Percentiles rank a stretch among this genome's conserved stretches.
phyloP scores from a whole-genome alignment of 2,329 filamentous ascomycete species.

The Aspergillus tanneri region DNA sequence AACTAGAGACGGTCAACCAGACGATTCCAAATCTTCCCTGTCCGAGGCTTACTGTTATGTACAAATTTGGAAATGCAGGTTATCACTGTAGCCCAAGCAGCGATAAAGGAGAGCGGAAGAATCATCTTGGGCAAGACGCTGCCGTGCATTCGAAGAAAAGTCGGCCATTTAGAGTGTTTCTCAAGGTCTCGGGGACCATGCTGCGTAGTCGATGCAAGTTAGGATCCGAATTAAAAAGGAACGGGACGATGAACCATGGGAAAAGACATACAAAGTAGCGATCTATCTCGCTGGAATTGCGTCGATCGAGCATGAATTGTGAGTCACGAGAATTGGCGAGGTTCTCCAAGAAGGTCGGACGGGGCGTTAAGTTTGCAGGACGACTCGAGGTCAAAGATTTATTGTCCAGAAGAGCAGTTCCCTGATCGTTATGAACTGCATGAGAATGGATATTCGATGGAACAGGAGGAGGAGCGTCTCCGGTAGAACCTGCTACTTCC shows the following conservation, averaged over 20 bases:
- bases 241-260: background rate
- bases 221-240: background rate
- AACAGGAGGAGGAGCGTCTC: constrained; percentile 22
- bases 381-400: constrained; percentile 14
- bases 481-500: constrained; percentile 12
- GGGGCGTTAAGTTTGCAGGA: constrained; percentile 27
- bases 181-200: constrained; percentile 63
- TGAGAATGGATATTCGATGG: constrained; percentile 18
- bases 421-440: constrained; percentile 7
- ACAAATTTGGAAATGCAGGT: constrained; percentile 55
- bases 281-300: constrained; percentile 51
- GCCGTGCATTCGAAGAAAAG: constrained; percentile 73
- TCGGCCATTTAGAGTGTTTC: constrained; percentile 73
- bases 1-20: constrained; percentile 32
- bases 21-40: background rate
- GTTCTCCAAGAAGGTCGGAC: constrained; percentile 36
- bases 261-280: constrained; percentile 57
- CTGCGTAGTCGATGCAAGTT: constrained; percentile 14
- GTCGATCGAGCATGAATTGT: constrained; percentile 31
- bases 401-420: constrained; percentile 17
- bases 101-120: constrained; percentile 63
- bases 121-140: constrained; percentile 74
- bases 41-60: constrained; percentile 35
- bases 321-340: constrained; percentile 32
- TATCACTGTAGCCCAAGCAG: constrained; percentile 64